A percentile compares a stretch with the other conserved stretches of the same genome.
Evolutionary conservation across 495 filamentous ascomycete genomes (phyloP).

Genomic region (Penicillium subrubescens): DNA sequence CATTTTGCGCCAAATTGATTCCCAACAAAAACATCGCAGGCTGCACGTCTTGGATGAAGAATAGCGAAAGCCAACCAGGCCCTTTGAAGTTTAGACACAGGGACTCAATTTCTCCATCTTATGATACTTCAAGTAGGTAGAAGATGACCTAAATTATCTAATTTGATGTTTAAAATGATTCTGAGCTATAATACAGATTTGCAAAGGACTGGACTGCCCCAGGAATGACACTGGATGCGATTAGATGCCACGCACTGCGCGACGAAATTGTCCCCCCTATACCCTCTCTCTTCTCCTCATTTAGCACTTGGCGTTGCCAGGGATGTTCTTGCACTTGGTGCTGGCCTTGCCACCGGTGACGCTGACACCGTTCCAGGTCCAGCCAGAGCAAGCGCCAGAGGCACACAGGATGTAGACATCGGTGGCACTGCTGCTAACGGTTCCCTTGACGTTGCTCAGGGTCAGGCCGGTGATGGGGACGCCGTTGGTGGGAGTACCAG

Average conservation of each 20-base stretch:
- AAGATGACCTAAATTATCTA: no score
- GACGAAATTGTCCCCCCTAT: background rate
- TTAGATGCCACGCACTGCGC: background rate
- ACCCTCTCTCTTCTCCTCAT: background rate
- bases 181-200: background rate
- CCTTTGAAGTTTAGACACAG: no score
- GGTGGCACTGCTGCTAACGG: constrained; percentile 43
- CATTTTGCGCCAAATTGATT: no score
- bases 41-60: no score
- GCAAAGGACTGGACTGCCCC: background rate
- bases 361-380: constrained; percentile 48
- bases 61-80: no score
- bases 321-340: constrained; percentile 41
- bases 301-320: constrained; percentile 20
- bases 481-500: constrained; percentile 61
- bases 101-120: no score
- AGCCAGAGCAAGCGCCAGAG: constrained; percentile 39
- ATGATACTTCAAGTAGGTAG: no score
- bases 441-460: constrained; percentile 53
- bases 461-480: constrained; percentile 63
- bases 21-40: no score
- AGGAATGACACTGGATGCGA: background rate
- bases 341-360: constrained; percentile 51
- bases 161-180: background rate
- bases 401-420: constrained; percentile 59